phyloP scores from a whole-genome alignment of 208 protist genomes.

The Leishmania tarentolae region DNA sequence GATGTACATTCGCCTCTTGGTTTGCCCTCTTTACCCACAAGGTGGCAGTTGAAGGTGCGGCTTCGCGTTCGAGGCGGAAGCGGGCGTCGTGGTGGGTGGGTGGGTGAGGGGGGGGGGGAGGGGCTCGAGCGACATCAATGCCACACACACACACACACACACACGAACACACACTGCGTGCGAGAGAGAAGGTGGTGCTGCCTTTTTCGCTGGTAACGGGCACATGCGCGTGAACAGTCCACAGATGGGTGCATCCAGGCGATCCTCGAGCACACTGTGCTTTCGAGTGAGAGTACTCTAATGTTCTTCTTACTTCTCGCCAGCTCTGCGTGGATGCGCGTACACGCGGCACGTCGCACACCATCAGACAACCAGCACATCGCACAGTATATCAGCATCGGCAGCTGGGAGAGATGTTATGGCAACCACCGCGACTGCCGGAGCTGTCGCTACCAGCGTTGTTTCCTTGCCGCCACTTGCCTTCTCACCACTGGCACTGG shows the following conservation, averaged over 20 bases:
- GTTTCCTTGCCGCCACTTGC: neutral
- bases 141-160: no score
- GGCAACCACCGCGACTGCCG: slow-evolving; percentile 18
- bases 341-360: neutral
- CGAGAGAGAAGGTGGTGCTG: neutral
- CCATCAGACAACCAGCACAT: slow-evolving; percentile 46
- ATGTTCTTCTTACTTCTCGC: neutral
- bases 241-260: neutral
- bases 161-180: slow-evolving; percentile 5
- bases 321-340: neutral
- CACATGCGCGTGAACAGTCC: neutral
- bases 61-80: no score
- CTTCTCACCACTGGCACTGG: neutral
- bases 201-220: neutral
- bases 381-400: slow-evolving; percentile 32
- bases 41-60: no score
- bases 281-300: neutral
- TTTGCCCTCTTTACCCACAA: no score
- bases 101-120: no score
- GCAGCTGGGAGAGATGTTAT: slow-evolving; percentile 14
- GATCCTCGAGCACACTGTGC: no score
- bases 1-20: no score
- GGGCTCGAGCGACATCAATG: no score
- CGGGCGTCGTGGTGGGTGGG: no score
- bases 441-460: slow-evolving; percentile 18